Conservation (phyloP, 2,329 filamentous ascomycete genomes). For the Neoscytalidium dimidiatum region DNA sequence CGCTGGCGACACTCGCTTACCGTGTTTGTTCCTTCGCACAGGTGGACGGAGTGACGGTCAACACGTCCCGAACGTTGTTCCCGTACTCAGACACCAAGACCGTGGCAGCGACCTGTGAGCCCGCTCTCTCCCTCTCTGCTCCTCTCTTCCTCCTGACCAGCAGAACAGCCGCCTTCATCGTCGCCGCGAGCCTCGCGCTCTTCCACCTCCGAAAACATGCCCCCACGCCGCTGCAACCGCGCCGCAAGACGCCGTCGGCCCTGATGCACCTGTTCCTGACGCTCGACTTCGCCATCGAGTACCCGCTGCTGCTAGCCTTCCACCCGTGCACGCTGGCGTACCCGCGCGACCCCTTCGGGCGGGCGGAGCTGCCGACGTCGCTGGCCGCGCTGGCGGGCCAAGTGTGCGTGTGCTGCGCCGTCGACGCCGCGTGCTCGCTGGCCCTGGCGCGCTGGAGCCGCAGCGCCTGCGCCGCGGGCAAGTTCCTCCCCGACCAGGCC, state of each 20-base stretch:
- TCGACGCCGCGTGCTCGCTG: not conserved
- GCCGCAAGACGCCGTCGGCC: not conserved
- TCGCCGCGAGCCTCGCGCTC: not conserved
- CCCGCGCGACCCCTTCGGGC: slow-evolving; percentile 1
- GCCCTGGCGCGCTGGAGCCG: not conserved
- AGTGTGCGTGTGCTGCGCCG: not conserved
- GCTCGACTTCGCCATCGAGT: slow-evolving; percentile 13
- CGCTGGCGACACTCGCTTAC: not conserved
- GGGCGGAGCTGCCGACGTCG: not conserved
- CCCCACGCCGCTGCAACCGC: not conserved
- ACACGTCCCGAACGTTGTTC: not conserved
- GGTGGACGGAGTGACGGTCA: not conserved
- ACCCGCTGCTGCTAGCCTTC: slow-evolving; percentile 6
- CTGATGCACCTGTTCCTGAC: not conserved
- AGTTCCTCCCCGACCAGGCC: not conserved
- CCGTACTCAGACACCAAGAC: not conserved
- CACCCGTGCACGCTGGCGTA: slow-evolving; percentile 4
- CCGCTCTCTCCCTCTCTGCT: not conserved
- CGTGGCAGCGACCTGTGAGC: not conserved
- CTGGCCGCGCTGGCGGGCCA: not conserved
- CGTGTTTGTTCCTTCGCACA: not conserved
- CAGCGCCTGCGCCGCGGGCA: too few species aligned
- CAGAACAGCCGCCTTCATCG: slow-evolving; percentile 3
- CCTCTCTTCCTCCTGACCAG: not conserved
- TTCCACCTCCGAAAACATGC: not conserved